Percentiles rank a stretch among this genome's conserved stretches.
phyloP scores from a whole-genome alignment of 225 moss, liverwort and hornwort species.

The Bryoerythrophyllum caledonicum region DNA sequence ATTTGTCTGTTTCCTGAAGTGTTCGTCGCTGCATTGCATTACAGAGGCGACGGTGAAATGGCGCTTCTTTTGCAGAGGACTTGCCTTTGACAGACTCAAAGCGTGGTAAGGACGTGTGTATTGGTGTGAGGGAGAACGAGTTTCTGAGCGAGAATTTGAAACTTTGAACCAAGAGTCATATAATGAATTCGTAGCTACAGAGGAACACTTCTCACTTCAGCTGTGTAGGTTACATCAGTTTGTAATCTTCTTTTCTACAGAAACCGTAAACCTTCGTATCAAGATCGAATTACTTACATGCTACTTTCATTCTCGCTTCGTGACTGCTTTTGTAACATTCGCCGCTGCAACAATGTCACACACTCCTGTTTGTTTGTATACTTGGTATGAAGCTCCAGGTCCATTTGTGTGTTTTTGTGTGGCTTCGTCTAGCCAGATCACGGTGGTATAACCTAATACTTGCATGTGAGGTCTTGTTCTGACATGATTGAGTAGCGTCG shows the following conservation, averaged over 20 bases:
- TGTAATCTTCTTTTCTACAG: not conserved
- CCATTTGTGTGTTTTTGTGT: not conserved
- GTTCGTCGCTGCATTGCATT: constrained; percentile 2
- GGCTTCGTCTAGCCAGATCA: not conserved
- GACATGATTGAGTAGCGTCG: not conserved
- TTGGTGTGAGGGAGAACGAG: not conserved
- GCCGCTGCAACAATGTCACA: not conserved
- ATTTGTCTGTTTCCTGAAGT: not conserved
- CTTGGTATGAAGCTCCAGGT: not conserved
- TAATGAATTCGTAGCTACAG: no score
- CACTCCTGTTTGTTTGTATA: not conserved
- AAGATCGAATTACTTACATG: not conserved
- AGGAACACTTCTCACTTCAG: not conserved
- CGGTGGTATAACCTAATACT: not conserved
- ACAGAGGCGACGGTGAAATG: not conserved
- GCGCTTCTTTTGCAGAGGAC: not conserved
- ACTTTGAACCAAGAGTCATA: not conserved
- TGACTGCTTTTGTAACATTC: not conserved
- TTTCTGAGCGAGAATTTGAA: not conserved
- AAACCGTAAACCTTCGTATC: not conserved
- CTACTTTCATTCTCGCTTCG: not conserved
- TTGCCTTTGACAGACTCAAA: not conserved
- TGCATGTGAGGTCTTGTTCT: not conserved
- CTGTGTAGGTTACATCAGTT: not conserved
- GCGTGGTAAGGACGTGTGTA: not conserved